Evolutionary conservation across 768 basidiomycete genomes (phyloP).

Genomic region (Lactifluus echinatus): DNA sequence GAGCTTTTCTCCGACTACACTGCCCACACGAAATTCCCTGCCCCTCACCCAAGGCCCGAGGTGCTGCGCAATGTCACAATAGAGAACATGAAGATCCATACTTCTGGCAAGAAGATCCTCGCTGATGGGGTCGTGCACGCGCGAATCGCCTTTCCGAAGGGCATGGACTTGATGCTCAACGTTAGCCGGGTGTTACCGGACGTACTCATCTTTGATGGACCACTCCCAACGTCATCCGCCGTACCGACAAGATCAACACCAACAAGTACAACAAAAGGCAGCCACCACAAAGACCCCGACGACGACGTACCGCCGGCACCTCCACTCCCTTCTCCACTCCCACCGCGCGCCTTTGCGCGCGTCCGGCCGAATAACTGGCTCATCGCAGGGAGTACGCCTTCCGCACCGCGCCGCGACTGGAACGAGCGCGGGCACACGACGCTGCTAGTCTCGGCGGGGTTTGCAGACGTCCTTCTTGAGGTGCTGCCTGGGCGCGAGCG

Average conservation of each 20-base stretch:
- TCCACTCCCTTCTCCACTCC: conserved; percentile 57
- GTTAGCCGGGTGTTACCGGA: too few species aligned
- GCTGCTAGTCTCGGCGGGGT: conserved; percentile 52
- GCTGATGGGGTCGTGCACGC: conserved; percentile 66
- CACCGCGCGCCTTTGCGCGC: conserved; percentile 65
- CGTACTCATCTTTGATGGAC: too few species aligned
- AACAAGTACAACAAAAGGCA: too few species aligned
- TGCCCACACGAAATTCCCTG: conserved; percentile 50
- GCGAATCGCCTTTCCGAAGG: conserved; percentile 56
- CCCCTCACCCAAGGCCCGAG: conserved; percentile 52
- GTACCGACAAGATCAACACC: too few species aligned
- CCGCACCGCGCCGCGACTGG: conserved; percentile 29
- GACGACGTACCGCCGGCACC: conserved; percentile 34
- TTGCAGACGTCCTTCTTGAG: conserved; percentile 66
- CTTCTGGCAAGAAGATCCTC: conserved; percentile 39
- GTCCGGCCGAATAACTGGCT: conserved; percentile 70
- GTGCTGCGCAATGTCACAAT: conserved; percentile 68
- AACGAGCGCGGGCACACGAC: conserved; percentile 44
- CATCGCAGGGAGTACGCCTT: conserved; percentile 34
- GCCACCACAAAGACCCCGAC: too few species aligned
- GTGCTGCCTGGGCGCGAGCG: conserved; percentile 72
- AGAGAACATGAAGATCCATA: conserved; percentile 62
- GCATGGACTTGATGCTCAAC: conserved; percentile 60
- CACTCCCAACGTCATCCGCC: too few species aligned
- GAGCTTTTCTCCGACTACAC: conserved; percentile 42